These are phyloP conservation scores for Fusarium scirpi DNA, from an alignment of 2,329 filamentous ascomycete species.

Conservation along the genomic window DNA sequence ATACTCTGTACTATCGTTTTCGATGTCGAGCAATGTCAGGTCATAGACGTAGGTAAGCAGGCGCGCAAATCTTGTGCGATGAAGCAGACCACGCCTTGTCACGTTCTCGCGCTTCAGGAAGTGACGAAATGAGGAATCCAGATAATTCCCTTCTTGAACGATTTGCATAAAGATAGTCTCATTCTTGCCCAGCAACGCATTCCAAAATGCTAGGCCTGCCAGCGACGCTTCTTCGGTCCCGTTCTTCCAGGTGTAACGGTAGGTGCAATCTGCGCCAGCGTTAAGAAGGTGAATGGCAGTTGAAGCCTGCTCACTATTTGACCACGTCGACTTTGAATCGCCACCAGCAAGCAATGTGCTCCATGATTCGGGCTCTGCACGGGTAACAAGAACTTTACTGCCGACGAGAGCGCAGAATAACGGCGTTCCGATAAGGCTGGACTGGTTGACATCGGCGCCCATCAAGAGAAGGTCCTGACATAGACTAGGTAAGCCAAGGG, in stretches of 20 bases:
- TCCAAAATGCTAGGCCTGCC: constrained; percentile 46
- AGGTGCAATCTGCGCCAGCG: constrained; percentile 34
- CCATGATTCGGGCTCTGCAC: constrained; percentile 41
- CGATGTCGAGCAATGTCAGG: constrained; percentile 28
- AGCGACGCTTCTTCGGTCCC: constrained; percentile 36
- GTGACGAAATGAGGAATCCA: constrained; percentile 36
- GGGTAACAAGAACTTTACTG: constrained; percentile 40
- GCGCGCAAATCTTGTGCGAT: constrained; percentile 32
- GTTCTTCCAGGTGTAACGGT: constrained; percentile 34
- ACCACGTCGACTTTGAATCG: constrained; percentile 25
- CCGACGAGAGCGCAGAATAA: constrained; percentile 53
- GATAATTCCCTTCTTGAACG: constrained; percentile 20
- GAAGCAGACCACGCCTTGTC: constrained; percentile 14
- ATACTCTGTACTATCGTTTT: constrained; percentile 15
- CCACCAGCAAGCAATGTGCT: constrained; percentile 25
- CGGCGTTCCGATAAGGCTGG: constrained; percentile 48
- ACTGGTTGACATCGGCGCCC: constrained; percentile 38
- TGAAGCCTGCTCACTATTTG: background rate
- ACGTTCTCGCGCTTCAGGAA: constrained; percentile 32
- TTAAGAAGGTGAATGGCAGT: constrained; percentile 45
- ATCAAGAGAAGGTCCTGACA: constrained; percentile 45
- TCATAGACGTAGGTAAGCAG: constrained; percentile 45
- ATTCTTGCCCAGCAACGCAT: constrained; percentile 40
- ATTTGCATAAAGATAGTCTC: constrained; percentile 44
- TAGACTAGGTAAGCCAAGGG: constrained; percentile 49